Percentiles rank a stretch among this genome's conserved stretches.
Conservation (phyloP, 805 yeast genomes). For the Sungouiozyma intestinalis region DNA sequence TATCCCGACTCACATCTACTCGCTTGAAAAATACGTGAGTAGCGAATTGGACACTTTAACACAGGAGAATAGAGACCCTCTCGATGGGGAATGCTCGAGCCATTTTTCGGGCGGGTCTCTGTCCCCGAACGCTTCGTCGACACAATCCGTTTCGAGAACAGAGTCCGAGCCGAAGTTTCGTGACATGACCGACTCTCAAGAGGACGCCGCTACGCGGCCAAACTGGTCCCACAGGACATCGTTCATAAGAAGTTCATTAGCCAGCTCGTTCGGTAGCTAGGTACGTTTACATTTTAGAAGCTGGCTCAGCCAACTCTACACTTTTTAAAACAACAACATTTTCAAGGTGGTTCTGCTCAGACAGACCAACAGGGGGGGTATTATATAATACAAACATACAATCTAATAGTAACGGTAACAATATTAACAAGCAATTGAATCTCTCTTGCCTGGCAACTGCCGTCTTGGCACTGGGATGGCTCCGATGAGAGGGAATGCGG, state of each 20-base stretch:
- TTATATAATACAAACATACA: too few relatives aligned
- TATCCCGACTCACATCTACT: conserved; percentile 24
- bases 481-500: too few relatives aligned
- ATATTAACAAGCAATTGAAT: too few relatives aligned
- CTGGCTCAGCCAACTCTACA: too few relatives aligned
- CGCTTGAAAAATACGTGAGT: conserved; percentile 22
- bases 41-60: conserved; percentile 18
- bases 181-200: background rate
- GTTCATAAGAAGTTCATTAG: conserved; percentile 4
- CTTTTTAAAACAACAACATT: too few relatives aligned
- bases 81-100: background rate
- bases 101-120: background rate
- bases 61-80: background rate
- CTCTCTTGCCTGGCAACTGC: too few relatives aligned
- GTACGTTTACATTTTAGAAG: too few relatives aligned
- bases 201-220: background rate
- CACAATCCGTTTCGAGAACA: background rate
- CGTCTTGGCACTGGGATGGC: too few relatives aligned
- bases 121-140: background rate
- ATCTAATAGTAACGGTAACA: too few relatives aligned
- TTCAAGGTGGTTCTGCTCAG: too few relatives aligned
- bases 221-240: conserved; percentile 1
- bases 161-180: background rate
- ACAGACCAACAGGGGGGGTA: too few relatives aligned
- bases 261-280: conserved; percentile 4